phyloP scores from a whole-genome alignment of 768 basidiomycete genomes.

The Cyclocybe aegerita region DNA sequence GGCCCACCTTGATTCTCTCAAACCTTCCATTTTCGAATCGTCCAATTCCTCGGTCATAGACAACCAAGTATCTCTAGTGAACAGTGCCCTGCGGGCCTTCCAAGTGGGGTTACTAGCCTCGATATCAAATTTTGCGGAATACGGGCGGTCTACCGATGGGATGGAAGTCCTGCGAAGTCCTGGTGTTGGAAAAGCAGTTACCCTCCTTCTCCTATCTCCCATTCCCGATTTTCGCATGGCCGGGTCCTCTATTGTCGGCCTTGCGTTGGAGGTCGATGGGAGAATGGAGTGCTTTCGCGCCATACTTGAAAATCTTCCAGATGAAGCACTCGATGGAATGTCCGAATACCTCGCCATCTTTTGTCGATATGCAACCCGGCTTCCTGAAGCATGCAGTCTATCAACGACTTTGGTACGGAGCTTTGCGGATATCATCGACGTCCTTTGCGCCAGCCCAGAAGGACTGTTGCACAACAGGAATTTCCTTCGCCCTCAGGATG shows the following conservation, averaged over 20 bases:
- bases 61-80: conserved; percentile 52
- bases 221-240: conserved; percentile 70
- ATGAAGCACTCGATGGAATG: conserved; percentile 69
- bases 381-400: conserved; percentile 87
- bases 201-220: conserved; percentile 80
- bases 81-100: conserved; percentile 55
- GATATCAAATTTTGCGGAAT: conserved; percentile 66
- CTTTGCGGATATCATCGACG: conserved; percentile 89
- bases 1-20: conserved; percentile 68
- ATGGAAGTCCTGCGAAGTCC: conserved; percentile 54
- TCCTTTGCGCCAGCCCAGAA: conserved; percentile 70
- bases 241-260: conserved; percentile 77
- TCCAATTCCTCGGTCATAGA: conserved; percentile 26
- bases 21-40: conserved; percentile 44
- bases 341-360: conserved; percentile 68
- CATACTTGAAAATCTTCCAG: conserved; percentile 66
- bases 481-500: conserved; percentile 49
- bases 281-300: conserved; percentile 86
- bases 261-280: conserved; percentile 87
- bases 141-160: conserved; percentile 49
- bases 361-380: conserved; percentile 51
- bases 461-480: conserved; percentile 61
- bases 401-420: conserved; percentile 91
- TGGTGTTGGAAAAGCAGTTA: conserved; percentile 58
- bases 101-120: conserved; percentile 62